Conservation (phyloP, 192 early-diverging fungal genomes). For the Lobosporangium transversale region DNA sequence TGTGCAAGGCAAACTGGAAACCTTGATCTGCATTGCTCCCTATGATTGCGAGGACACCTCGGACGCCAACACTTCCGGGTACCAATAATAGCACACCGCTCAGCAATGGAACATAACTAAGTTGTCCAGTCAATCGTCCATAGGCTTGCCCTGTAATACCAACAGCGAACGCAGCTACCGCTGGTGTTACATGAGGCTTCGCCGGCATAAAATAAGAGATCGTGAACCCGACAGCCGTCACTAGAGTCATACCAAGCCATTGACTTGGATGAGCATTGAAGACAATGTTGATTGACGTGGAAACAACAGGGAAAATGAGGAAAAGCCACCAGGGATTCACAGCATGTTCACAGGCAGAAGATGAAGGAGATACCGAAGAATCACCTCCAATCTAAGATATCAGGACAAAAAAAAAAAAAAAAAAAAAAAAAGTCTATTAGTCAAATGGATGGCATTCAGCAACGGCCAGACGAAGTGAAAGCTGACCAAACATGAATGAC, state of each 20-base stretch:
- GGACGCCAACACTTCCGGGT: conserved; percentile 79
- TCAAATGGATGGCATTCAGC: background rate
- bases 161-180: conserved; percentile 79
- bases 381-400: conserved; percentile 9
- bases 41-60: conserved; percentile 70
- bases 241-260: conserved; percentile 75
- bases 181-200: conserved; percentile 67
- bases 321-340: conserved; percentile 55
- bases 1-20: conserved; percentile 62
- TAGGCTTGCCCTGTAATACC: conserved; percentile 83
- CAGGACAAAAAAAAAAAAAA: no score
- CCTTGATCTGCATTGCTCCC: conserved; percentile 58
- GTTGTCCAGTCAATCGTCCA: conserved; percentile 73
- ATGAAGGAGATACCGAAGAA: background rate
- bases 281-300: conserved; percentile 59
- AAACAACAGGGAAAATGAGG: conserved; percentile 53
- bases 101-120: conserved; percentile 83
- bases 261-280: conserved; percentile 68
- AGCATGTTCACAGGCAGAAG: conserved; percentile 13
- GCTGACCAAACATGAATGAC: no score
- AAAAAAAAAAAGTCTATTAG: no score
- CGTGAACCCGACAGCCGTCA: conserved; percentile 75
- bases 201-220: conserved; percentile 70
- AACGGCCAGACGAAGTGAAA: no score
- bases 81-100: conserved; percentile 85